phyloP scores from a whole-genome alignment of 2,329 filamentous ascomycete genomes.

The Aspergillus nomiae region DNA sequence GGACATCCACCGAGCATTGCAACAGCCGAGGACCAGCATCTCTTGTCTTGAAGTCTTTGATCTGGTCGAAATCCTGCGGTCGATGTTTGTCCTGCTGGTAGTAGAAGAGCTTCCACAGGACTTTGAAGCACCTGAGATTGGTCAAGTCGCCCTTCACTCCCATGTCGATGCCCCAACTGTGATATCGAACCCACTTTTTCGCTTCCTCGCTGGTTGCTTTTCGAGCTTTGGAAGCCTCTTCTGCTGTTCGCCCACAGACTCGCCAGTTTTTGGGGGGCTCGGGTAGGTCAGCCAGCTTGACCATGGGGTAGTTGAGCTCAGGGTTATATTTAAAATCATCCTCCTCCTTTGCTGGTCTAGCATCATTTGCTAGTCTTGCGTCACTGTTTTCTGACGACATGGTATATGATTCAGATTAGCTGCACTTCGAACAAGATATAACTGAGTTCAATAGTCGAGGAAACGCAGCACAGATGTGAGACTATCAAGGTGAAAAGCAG shows the following conservation, averaged over 20 bases:
- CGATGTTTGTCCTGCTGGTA: slow-evolving; percentile 23
- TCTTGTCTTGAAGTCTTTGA: slow-evolving; percentile 19
- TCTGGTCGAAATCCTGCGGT: slow-evolving; percentile 16
- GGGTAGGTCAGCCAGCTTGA: slow-evolving; percentile 11
- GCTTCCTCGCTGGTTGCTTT: slow-evolving; percentile 1
- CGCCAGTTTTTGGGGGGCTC: slow-evolving; percentile 9
- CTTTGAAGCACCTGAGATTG: slow-evolving; percentile 5
- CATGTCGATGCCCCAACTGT: slow-evolving; percentile 31
- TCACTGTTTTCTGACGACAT: background rate
- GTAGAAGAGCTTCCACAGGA: slow-evolving; percentile 30
- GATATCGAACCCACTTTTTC: slow-evolving; percentile 15
- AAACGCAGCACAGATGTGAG: background rate
- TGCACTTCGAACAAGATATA: background rate
- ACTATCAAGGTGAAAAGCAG: background rate
- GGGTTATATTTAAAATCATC: slow-evolving; percentile 6
- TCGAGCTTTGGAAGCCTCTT: background rate
- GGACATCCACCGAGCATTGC: slow-evolving; percentile 14
- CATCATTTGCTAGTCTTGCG: background rate
- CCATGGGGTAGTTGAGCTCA: slow-evolving; percentile 5
- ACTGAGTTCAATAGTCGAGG: background rate
- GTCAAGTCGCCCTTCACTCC: background rate
- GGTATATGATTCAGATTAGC: background rate
- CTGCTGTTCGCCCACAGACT: background rate
- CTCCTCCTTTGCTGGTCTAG: background rate
- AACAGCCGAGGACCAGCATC: slow-evolving; percentile 38